These are phyloP conservation scores for Discostella stelligeroides DNA, from an alignment of 108 stramenopile species.

Conservation along the genomic window DNA sequence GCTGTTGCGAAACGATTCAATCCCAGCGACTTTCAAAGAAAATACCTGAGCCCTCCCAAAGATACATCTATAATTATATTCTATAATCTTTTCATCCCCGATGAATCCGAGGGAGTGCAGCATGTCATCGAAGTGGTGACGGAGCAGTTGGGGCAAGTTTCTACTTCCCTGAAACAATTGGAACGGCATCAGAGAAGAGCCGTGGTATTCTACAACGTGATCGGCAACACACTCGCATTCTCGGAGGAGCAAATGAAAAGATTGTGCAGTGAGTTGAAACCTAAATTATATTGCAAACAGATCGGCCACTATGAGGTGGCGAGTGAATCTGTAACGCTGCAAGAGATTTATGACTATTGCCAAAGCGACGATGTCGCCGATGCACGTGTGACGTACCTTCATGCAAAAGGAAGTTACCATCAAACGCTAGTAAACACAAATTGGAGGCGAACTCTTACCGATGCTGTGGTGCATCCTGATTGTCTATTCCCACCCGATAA, in stretches of 20 bases:
- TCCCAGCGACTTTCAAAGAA: constrained; percentile 9
- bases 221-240: constrained; percentile 27
- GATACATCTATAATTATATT: constrained; percentile 31
- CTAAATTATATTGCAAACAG: constrained; percentile 30
- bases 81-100: constrained; percentile 50
- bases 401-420: constrained; percentile 48
- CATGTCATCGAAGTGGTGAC: constrained; percentile 33
- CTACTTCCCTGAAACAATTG: constrained; percentile 18
- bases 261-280: constrained; percentile 25
- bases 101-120: constrained; percentile 13
- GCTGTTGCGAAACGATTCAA: constrained; percentile 1
- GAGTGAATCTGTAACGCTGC: constrained; percentile 39
- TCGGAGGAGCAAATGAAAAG: constrained; percentile 28
- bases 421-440: constrained; percentile 34
- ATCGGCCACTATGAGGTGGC: constrained; percentile 37
- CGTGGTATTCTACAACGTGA: constrained; percentile 44
- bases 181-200: constrained; percentile 15
- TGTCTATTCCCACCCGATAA: constrained; percentile 46
- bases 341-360: constrained; percentile 40
- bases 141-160: constrained; percentile 50
- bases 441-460: constrained; percentile 48
- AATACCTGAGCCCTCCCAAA: constrained; percentile 12
- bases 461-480: constrained; percentile 39
- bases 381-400: constrained; percentile 44
- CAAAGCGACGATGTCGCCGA: constrained; percentile 21